Conservation (phyloP, 768 basidiomycete genomes). For the Phylloporus arenicola region DNA sequence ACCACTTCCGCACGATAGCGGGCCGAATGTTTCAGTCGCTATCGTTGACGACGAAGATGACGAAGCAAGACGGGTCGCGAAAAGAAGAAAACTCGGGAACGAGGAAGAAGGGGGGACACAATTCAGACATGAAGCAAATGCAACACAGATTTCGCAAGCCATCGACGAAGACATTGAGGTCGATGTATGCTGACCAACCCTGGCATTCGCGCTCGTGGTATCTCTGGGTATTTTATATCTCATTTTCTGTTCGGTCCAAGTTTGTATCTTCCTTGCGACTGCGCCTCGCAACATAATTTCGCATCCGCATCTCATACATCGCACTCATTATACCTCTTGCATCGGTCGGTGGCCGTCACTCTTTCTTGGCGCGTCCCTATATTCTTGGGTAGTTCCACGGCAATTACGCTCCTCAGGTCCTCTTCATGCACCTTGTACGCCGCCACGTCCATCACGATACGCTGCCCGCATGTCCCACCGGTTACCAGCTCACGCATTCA, state of each 20-base stretch:
- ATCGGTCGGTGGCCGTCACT: constrained; percentile 4
- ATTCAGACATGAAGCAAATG: constrained; percentile 1
- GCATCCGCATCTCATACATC: constrained; percentile 16
- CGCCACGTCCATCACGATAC: constrained; percentile 6
- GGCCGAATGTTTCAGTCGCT: constrained; percentile 48
- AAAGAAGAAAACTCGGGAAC: constrained; percentile 42
- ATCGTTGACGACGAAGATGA: constrained; percentile 54
- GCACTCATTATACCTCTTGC: constrained; percentile 17
- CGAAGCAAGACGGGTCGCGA: constrained; percentile 49
- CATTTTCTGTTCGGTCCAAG: constrained; percentile 4
- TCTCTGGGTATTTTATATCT: background rate
- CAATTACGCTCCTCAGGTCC: background rate
- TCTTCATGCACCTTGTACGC: constrained; percentile 1
- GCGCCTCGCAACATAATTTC: constrained; percentile 8
- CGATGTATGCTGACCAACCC: constrained; percentile 20
- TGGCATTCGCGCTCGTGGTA: background rate
- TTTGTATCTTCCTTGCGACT: constrained; percentile 1
- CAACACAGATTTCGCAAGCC: constrained; percentile 6
- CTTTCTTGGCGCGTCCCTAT: constrained; percentile 7
- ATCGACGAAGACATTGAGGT: constrained; percentile 28
- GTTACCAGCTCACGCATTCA: constrained; percentile 4
- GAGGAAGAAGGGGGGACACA: background rate
- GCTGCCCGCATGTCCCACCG: background rate
- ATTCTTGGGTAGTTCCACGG: constrained; percentile 18
- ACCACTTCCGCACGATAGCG: constrained; percentile 22